Percentiles rank a stretch among this genome's conserved stretches.
Evolutionary conservation across 441 rosid genomes (phyloP).

Genomic region (Breynia disticha): DNA sequence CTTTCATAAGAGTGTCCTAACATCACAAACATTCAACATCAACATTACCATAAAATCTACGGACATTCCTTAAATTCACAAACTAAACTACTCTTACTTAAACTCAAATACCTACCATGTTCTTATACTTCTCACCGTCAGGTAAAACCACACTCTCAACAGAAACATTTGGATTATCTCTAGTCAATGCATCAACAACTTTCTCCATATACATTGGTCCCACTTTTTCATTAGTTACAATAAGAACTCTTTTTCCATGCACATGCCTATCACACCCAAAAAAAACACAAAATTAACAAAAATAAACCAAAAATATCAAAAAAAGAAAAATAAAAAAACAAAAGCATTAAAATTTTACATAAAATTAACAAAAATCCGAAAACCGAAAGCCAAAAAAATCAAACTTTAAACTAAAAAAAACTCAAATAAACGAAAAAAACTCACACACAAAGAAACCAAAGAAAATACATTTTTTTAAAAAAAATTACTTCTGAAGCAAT

Average conservation of each 20-base stretch:
- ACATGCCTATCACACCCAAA: constrained; percentile 49
- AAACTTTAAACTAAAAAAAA: no score
- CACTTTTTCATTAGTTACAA: constrained; percentile 71
- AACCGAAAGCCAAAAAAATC: no score
- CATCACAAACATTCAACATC: constrained; percentile 7
- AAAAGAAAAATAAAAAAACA: background rate
- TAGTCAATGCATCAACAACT: constrained; percentile 67
- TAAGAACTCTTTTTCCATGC: constrained; percentile 90
- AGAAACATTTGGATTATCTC: constrained; percentile 68
- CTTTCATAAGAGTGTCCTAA: constrained; percentile 81
- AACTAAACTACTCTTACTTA: background rate
- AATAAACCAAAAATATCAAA: no score
- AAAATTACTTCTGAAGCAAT: constrained; percentile 65
- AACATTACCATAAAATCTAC: no score
- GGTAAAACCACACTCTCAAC: constrained; percentile 81
- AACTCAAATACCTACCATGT: constrained; percentile 45
- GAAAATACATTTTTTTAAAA: constrained; percentile 1
- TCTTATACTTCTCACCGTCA: constrained; percentile 83
- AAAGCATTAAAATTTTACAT: background rate
- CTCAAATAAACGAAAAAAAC: no score
- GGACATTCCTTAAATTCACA: background rate
- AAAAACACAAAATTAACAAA: no score
- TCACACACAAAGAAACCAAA: background rate
- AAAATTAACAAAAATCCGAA: no score
- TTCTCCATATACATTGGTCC: constrained; percentile 70